Conservation (phyloP, 2,329 filamentous ascomycete genomes). For the Trichoderma asperellum region DNA sequence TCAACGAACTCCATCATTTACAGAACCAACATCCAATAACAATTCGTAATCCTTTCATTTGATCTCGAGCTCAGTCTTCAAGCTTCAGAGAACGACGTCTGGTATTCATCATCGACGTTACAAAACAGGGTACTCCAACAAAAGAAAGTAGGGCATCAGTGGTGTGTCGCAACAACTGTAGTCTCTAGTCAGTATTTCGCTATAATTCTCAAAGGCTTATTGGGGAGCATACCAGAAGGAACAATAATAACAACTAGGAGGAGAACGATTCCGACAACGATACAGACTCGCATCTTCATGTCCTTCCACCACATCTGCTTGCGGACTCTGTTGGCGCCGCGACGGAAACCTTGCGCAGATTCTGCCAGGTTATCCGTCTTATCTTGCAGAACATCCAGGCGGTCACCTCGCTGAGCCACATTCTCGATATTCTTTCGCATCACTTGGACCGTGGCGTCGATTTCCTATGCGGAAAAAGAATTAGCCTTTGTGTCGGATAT, state of each 20-base stretch:
- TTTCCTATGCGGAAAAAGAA: slow-evolving; percentile 68
- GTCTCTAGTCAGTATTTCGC: background rate
- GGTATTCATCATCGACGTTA: slow-evolving; percentile 10
- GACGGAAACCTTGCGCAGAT: slow-evolving; percentile 92
- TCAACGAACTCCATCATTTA: slow-evolving; percentile 45
- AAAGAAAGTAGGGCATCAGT: slow-evolving; percentile 11
- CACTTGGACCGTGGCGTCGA: slow-evolving; percentile 90
- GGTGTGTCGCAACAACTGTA: slow-evolving; percentile 44
- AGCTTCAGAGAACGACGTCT: slow-evolving; percentile 11
- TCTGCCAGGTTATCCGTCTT: slow-evolving; percentile 94
- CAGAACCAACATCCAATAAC: slow-evolving; percentile 38
- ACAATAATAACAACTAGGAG: slow-evolving; percentile 93
- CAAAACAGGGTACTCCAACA: slow-evolving; percentile 21
- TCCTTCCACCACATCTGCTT: slow-evolving; percentile 99
- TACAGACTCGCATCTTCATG: slow-evolving; percentile 99
- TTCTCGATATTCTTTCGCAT: slow-evolving; percentile 99
- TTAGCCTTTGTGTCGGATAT: background rate
- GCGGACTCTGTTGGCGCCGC: slow-evolving; percentile 92
- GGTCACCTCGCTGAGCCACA: slow-evolving; percentile 89
- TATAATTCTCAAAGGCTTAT: background rate
- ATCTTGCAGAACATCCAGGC: slow-evolving; percentile 84
- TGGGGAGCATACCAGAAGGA: slow-evolving; percentile 71
- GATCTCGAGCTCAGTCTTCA: slow-evolving; percentile 7
- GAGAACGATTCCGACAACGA: slow-evolving; percentile 88
- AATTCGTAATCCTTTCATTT: slow-evolving; percentile 20